Base-by-base conservation (phyloP, 345 rosid genomes). In the Salix brachista region DNA sequence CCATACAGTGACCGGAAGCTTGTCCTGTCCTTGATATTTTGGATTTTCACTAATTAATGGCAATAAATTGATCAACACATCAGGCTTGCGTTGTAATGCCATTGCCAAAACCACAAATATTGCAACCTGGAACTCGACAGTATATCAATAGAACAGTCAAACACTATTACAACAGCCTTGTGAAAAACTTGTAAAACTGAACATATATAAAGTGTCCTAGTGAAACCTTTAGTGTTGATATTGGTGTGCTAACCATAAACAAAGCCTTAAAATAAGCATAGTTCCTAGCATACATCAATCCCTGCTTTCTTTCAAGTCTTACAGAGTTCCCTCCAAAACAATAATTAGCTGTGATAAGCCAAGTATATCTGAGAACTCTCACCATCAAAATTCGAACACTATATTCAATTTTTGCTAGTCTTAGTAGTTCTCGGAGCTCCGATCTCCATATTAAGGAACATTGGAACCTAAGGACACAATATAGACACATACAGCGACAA, bases 51-150 rank as follows among this genome's bases (percentile, higher is more conserved):
- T 61, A n/a, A 73, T 42, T 34, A 73, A 19, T 6, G 76, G 76
- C 68, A 60, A 39, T 61, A 73, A 61, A 73, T 73, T 61, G 67
- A 73, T 73, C 76, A 73, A 4, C 13, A 73, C 50, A 7, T 73
- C 76, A 41, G 76, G 76, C 37, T 61, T 60, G 19, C 76, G 65
- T 8, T 56, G 68, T 39, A 73, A 23, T 25, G 52, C 14, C 76
- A 73, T 73, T 23, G 76, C 76, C 64, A 73, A 73, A 60, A 73
- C 52, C 32, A 73, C 68, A 73, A 73, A 73, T 37, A 73, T 61
- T 6, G 67, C 76, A 37, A 73, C 56, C 76, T 73, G 30, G 23
- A 36, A 12, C 44, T n/a, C 19, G 17, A 58, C 17, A 73, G 17
- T 14, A 61, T 37, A 39, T 58, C 13, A 5, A 60, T 58, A 18